phyloP scores from a whole-genome alignment of 2,329 filamentous ascomycete genomes.

The Acrodontium crateriforme region DNA sequence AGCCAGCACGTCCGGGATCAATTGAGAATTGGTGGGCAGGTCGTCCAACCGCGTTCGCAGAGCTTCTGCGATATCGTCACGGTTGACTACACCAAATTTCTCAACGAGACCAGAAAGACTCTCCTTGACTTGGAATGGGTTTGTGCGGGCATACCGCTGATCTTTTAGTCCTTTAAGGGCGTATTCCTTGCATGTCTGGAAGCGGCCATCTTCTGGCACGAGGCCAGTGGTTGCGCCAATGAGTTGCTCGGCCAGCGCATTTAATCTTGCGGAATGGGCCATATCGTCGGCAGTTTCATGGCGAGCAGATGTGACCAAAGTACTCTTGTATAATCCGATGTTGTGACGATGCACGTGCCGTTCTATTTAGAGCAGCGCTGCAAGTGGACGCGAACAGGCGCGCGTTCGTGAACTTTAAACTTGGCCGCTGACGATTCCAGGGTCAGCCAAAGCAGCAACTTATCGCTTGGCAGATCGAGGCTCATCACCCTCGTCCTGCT shows the following conservation, averaged over 20 bases:
- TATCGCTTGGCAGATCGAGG: too few relatives aligned
- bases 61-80: conserved; percentile 65
- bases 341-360: too few relatives aligned
- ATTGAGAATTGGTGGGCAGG: conserved; percentile 45
- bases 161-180: conserved; percentile 27
- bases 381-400: too few relatives aligned
- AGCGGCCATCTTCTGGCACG: conserved; percentile 12
- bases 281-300: too few relatives aligned
- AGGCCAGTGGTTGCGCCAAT: conserved; percentile 49
- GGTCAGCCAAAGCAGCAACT: too few relatives aligned
- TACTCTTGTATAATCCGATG: too few relatives aligned
- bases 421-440: too few relatives aligned
- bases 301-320: too few relatives aligned
- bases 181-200: conserved; percentile 25
- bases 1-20: conserved; percentile 66
- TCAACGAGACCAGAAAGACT: conserved; percentile 51
- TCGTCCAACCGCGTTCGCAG: conserved; percentile 45
- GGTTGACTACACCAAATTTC: conserved; percentile 67
- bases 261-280: conserved; percentile 55
- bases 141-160: conserved; percentile 31
- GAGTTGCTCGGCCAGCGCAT: conserved; percentile 55
- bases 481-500: too few relatives aligned
- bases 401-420: too few relatives aligned
- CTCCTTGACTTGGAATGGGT: conserved; percentile 34
- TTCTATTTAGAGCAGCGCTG: too few relatives aligned